phyloP scores from a whole-genome alignment of 768 basidiomycete genomes.

The Phylloporus scabripes region DNA sequence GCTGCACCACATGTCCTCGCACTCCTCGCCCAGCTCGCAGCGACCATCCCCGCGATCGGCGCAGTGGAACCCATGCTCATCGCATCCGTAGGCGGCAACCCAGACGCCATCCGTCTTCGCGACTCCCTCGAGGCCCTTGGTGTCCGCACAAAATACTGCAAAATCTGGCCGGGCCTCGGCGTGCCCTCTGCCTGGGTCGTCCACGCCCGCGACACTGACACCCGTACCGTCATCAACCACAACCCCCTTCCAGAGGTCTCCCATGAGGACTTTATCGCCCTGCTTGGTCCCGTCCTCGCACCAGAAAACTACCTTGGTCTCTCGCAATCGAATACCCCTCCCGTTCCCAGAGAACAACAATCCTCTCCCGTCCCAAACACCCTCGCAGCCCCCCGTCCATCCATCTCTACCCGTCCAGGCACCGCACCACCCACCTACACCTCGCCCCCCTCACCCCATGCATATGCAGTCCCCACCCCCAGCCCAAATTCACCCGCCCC shows the following conservation, averaged over 20 bases:
- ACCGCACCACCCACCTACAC: slow-evolving; percentile 21
- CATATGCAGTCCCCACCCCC: slow-evolving; percentile 25
- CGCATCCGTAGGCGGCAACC: slow-evolving; percentile 67
- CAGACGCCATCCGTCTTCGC: slow-evolving; percentile 60
- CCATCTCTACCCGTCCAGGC: slow-evolving; percentile 32
- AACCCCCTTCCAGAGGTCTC: slow-evolving; percentile 84
- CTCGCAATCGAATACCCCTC: slow-evolving; percentile 18
- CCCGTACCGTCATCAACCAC: slow-evolving; percentile 75
- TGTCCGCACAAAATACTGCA: slow-evolving; percentile 67
- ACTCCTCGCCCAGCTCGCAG: slow-evolving; percentile 60
- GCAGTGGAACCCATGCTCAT: slow-evolving; percentile 53
- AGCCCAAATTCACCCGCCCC: slow-evolving; percentile 65
- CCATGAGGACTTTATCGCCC: slow-evolving; percentile 78
- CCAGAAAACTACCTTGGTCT: slow-evolving; percentile 61
- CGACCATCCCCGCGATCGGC: slow-evolving; percentile 23
- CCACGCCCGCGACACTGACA: slow-evolving; percentile 61
- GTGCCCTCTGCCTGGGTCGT: slow-evolving; percentile 82
- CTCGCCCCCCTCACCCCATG: background rate
- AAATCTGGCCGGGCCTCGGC: slow-evolving; percentile 63
- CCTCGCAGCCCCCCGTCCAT: slow-evolving; percentile 29
- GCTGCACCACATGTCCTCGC: slow-evolving; percentile 66
- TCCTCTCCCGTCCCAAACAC: slow-evolving; percentile 28
- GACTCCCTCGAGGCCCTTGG: slow-evolving; percentile 61
- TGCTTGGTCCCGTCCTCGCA: slow-evolving; percentile 74
- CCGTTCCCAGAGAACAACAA: slow-evolving; percentile 16